These are phyloP conservation scores for Calonectria honghensis DNA, from an alignment of 2,329 filamentous ascomycete species.

Conservation along the genomic window DNA sequence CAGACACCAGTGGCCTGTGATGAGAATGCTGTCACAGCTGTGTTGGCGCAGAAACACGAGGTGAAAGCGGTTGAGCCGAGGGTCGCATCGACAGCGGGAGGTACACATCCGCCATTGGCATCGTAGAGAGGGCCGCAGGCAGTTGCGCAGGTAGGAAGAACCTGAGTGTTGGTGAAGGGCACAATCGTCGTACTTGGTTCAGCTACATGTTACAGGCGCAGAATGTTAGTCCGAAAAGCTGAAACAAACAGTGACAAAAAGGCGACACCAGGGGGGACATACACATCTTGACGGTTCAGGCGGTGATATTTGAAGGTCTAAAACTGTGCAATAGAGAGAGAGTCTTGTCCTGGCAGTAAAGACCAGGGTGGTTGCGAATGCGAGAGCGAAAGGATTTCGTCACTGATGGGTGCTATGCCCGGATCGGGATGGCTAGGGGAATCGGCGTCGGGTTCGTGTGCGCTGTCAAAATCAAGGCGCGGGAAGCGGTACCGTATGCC, in stretches of 20 bases:
- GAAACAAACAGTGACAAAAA: slow-evolving; percentile 51
- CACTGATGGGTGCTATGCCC: slow-evolving; percentile 9
- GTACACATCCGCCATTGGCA: slow-evolving; percentile 83
- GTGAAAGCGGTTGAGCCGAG: slow-evolving; percentile 74
- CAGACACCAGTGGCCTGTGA: slow-evolving; percentile 77
- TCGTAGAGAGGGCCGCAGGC: slow-evolving; percentile 78
- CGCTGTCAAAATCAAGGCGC: slow-evolving; percentile 23
- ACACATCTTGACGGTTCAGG: slow-evolving; percentile 61
- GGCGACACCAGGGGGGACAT: slow-evolving; percentile 43
- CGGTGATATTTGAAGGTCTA: slow-evolving; percentile 9
- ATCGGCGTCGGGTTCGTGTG: slow-evolving; percentile 26
- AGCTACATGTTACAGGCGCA: slow-evolving; percentile 32
- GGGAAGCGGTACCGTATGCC: slow-evolving; percentile 23
- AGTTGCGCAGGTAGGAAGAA: slow-evolving; percentile 78
- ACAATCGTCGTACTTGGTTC: slow-evolving; percentile 70
- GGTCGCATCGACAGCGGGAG: slow-evolving; percentile 68
- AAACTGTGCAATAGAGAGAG: not conserved
- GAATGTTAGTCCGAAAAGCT: slow-evolving; percentile 44
- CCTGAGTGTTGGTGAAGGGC: slow-evolving; percentile 66
- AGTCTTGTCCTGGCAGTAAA: not conserved
- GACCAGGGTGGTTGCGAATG: not conserved
- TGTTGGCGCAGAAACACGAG: slow-evolving; percentile 83
- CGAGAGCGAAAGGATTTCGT: slow-evolving; percentile 9
- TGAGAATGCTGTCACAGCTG: slow-evolving; percentile 75
- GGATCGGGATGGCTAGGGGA: slow-evolving; percentile 30